These are phyloP conservation scores for Coniophora puteana DNA, from an alignment of 1,284 basidiomycete genomes.

Conservation along the genomic window DNA sequence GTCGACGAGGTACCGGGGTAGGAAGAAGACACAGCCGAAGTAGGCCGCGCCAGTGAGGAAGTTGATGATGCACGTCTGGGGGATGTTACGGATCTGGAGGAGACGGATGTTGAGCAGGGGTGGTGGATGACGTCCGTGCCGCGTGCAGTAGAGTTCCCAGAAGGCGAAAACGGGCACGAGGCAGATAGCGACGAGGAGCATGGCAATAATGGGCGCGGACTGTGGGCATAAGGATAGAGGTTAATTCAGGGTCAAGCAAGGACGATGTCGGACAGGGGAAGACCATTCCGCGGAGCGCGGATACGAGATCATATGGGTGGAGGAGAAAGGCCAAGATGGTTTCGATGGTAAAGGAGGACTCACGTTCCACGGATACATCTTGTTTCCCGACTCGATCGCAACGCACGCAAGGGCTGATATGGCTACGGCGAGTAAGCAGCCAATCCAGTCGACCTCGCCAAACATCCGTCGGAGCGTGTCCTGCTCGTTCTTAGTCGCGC, in stretches of 20 bases:
- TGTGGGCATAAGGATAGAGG: too few species aligned
- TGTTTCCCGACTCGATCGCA: conserved; percentile 33
- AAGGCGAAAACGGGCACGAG: conserved; percentile 29
- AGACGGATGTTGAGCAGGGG: conserved; percentile 27
- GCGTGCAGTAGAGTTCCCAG: conserved; percentile 29
- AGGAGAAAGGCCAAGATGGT: conserved; percentile 2
- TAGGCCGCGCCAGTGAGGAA: conserved; percentile 34
- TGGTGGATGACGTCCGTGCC: too few species aligned
- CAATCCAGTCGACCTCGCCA: conserved; percentile 28
- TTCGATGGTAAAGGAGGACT: conserved; percentile 7
- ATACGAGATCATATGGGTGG: too few species aligned
- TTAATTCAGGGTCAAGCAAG: conserved; percentile 6
- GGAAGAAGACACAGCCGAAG: conserved; percentile 30
- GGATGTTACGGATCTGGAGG: conserved; percentile 29
- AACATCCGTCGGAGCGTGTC: conserved; percentile 28
- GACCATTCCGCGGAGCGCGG: too few species aligned
- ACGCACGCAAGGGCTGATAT: conserved; percentile 32
- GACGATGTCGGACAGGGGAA: too few species aligned
- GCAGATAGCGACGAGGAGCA: conserved; percentile 24
- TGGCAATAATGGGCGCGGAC: conserved; percentile 25
- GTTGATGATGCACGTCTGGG: conserved; percentile 30
- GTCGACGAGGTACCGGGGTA: conserved; percentile 34
- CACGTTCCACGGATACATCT: conserved; percentile 30
- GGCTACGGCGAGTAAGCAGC: conserved; percentile 23
- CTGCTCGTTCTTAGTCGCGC: conserved; percentile 25